Evolutionary conservation across 176 grass and related monocot genomes (phyloP), one percentile per base, ranked within the genome.

Genomic region (Poa pratensis): DNA sequence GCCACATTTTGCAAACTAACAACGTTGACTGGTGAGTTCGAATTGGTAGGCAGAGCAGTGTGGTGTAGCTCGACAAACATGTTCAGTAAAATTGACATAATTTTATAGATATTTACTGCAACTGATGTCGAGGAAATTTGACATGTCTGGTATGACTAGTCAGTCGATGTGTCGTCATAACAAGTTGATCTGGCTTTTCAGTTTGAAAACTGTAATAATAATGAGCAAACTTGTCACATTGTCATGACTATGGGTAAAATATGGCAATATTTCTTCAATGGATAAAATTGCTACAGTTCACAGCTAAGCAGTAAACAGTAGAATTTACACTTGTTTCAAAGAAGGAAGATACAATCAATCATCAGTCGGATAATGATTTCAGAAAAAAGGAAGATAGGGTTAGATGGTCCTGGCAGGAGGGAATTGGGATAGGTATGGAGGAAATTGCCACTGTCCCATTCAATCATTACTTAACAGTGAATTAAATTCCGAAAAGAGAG

Each of bases 361-460:
- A 75, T 76, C 76, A 85, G 68, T 18, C 43, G 58, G 51, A 53
- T 76, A 85, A 76, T 43, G 75, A 27, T 32, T 85, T 50, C 7
- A 55, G 73, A 55, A 24, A 30, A 73, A 4, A 15, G 2, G 55
- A 45, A n/a, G 54, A 73, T 75, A 26, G 6, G 61, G 50, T 59
- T 81, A 35, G 77, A 71, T 52, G 77, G 27, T 77, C 60, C 9
- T 62, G 50, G 70, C 70, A 89, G 50, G 37, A 50, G 37, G 22
- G 59, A 84, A 34, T 57, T 80, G 82, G 13, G 76, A 60, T 30
- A 59, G 49, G 54, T 13, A 62, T 63, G 69, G 89, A n/a, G 26
- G 83, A 85, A 76, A 79, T 78, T 89, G 70, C 28, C 81, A 87
- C 34, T 76, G 78, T 51, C 77, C 67, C 76, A 81, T 14, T 73